Base-by-base conservation (phyloP, 2,329 filamentous ascomycete species). In the Pseudogymnoascus sp. region DNA sequence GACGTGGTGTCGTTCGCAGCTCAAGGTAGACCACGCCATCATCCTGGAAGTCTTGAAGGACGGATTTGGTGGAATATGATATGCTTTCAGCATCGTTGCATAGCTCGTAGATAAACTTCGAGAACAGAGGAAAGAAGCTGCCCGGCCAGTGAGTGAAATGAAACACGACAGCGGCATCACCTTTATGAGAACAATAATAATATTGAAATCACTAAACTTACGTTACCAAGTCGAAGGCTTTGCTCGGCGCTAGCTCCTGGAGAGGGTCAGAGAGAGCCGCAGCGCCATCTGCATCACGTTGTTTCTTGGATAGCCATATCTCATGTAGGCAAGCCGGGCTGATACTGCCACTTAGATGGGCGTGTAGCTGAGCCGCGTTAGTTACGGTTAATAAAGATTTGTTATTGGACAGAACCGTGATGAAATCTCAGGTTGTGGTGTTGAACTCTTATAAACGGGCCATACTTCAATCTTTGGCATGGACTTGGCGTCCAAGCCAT, bases 11-110 rank as follows among this genome's bases (percentile, higher is more conserved):
- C 0, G 90, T 93, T 45, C 91, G 85, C 23, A 94, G 81, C 72
- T 95, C 91, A 11, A 92, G 80, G 71, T 94, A 93, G 62, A 83
- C 80, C 14, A 93, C 86, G 37, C 89, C 88, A 70, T 94, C 90
- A 26, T 74, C 72, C 60, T 82, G 78, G 69, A 94, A 95, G 68
- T 85, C 81, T 19, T 76, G 65, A 6, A 91, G 78, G 49, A 92
- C 89, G 4, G 83, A 80, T 43, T 75, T 77, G 1, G 89, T 91
- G 26, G 88, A 84, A 68, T 83, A 80, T 41, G 75, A 77, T 58
- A 91, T 76, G 66, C 84, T 84, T 3, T 78, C 73, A 10, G 80
- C 74, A 68, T 89, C 84, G 69, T 84, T 84, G 74, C 89, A 82
- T 37, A 95, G 84, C 63, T 83, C 80, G 75, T 94, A 93, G 67